These are phyloP conservation scores for Tetrapisispora phaffii DNA, from an alignment of 805 yeast genomes.

Conservation along the genomic window DNA sequence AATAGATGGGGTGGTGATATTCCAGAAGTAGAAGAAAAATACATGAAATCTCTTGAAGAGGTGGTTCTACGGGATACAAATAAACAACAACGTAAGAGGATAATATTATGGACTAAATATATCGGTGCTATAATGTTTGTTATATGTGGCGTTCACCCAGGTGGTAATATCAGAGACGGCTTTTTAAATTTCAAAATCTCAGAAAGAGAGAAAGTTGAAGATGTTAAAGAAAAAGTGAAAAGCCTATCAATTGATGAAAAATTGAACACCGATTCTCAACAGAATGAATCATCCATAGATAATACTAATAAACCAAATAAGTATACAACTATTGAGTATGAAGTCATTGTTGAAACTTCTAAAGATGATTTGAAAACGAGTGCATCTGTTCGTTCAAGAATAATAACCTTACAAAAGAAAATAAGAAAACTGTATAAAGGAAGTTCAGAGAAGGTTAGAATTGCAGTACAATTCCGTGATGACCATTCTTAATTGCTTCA, in stretches of 20 bases:
- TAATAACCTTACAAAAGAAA: slow-evolving; percentile 49
- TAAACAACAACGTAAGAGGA: slow-evolving; percentile 35
- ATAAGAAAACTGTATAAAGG: slow-evolving; percentile 45
- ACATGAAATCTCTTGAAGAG: slow-evolving; percentile 38
- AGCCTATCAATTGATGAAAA: slow-evolving; percentile 4
- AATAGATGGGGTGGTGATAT: slow-evolving; percentile 78
- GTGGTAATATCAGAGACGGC: slow-evolving; percentile 62
- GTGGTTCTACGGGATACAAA: slow-evolving; percentile 39
- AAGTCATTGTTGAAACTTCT: slow-evolving; percentile 35
- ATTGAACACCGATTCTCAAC: neutral
- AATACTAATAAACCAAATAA: neutral
- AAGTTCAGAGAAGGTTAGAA: slow-evolving; percentile 42
- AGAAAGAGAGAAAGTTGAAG: neutral
- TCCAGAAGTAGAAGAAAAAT: slow-evolving; percentile 44
- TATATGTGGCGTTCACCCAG: slow-evolving; percentile 73
- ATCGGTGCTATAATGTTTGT: slow-evolving; percentile 68
- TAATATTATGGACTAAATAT: slow-evolving; percentile 65
- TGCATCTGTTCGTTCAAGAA: slow-evolving; percentile 49
- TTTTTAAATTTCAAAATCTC: slow-evolving; percentile 5
- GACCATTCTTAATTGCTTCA: slow-evolving; percentile 8
- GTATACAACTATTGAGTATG: slow-evolving; percentile 19
- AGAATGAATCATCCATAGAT: neutral
- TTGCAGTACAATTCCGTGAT: slow-evolving; percentile 38
- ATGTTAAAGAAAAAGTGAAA: neutral
- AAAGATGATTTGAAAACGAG: slow-evolving; percentile 49